Base-by-base conservation (phyloP, 2,329 filamentous ascomycete genomes). In the Diaporthe sp. region DNA sequence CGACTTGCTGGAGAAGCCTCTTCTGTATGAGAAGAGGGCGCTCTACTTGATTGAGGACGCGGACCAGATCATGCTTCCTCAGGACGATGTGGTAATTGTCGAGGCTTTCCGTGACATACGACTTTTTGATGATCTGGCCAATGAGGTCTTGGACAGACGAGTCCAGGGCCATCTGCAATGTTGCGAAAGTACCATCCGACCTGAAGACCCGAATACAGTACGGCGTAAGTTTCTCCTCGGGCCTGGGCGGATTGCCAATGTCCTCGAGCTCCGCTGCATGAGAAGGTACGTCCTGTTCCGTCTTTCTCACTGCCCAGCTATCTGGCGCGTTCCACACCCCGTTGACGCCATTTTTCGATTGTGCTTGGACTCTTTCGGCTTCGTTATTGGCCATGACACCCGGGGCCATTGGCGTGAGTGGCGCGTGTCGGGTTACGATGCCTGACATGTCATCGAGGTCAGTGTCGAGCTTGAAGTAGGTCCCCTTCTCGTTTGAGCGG, bases 191-290 rank as follows among this genome's bases (percentile, higher is more conserved):
- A 35, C 94, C 95, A 81, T 99, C 96, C 12, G 94, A 93, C 75
- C 96, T 93, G 86, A 99, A 99, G 50, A 99, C 94, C 44, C 97
- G 94, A 81, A 99, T 97, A 82, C 96, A 98, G 83, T 96, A 98
- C 42, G 93, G 92, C 22, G 90, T 88, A 39, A 90, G 88, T 80
- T 94, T 94, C 81, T 96, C 93, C 72, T 96, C 94, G 2, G 92
- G 90, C 66, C 91, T 90, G 9, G 91, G 88, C n/a, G 91, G 88
- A 68, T 90, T 89, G 61, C 91, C 92, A 37, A 89, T 86, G 71
- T 96, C 93, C 76, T 95, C 93, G 19, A 90, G 86, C 73, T 95
- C 93, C 1, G 87, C 85, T 6, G 81, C 84, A 78, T 86, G 89
- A 77, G 88, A 80, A 17, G 85, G 83, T 69, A 88, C 86, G 76